phyloP scores from a whole-genome alignment of 2,329 filamentous ascomycete species.

The Trichoderma oligosporum region DNA sequence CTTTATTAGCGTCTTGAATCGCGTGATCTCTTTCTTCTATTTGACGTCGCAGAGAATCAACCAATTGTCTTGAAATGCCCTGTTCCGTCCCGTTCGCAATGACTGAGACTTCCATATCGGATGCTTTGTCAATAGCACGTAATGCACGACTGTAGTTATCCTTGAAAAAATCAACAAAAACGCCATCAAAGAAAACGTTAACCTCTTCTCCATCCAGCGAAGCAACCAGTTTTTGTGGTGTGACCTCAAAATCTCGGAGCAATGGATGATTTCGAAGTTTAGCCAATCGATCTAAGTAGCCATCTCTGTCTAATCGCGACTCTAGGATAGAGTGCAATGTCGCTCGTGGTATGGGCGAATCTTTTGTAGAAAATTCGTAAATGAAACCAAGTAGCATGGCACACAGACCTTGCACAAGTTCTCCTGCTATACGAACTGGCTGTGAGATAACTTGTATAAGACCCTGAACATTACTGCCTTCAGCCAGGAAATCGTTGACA shows the following conservation, averaged over 20 bases:
- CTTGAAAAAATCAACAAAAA: slow-evolving; percentile 91
- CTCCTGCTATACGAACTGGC: slow-evolving; percentile 54
- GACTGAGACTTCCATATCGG: slow-evolving; percentile 79
- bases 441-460: slow-evolving; percentile 70
- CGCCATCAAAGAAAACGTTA: slow-evolving; percentile 78
- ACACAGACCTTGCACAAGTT: slow-evolving; percentile 75
- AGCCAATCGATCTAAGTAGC: slow-evolving; percentile 77
- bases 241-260: slow-evolving; percentile 85
- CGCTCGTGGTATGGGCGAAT: slow-evolving; percentile 81
- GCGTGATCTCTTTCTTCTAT: slow-evolving; percentile 65
- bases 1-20: slow-evolving; percentile 46
- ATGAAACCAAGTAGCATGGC: slow-evolving; percentile 80
- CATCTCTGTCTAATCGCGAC: slow-evolving; percentile 75
- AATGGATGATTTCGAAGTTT: slow-evolving; percentile 73
- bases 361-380: slow-evolving; percentile 97
- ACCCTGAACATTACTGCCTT: slow-evolving; percentile 88
- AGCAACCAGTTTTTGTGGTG: slow-evolving; percentile 63
- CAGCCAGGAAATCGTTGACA: slow-evolving; percentile 87
- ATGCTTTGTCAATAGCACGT: slow-evolving; percentile 85
- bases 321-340: slow-evolving; percentile 76
- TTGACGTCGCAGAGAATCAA: slow-evolving; percentile 78
- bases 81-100: slow-evolving; percentile 76
- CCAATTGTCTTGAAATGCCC: slow-evolving; percentile 87
- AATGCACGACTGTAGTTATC: slow-evolving; percentile 87
- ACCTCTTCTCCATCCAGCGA: slow-evolving; percentile 53